Evolutionary conservation across 306 rosid species (phyloP), one percentile per base, ranked within the genome.

Genomic region (Vigna reflexopilosa): DNA sequence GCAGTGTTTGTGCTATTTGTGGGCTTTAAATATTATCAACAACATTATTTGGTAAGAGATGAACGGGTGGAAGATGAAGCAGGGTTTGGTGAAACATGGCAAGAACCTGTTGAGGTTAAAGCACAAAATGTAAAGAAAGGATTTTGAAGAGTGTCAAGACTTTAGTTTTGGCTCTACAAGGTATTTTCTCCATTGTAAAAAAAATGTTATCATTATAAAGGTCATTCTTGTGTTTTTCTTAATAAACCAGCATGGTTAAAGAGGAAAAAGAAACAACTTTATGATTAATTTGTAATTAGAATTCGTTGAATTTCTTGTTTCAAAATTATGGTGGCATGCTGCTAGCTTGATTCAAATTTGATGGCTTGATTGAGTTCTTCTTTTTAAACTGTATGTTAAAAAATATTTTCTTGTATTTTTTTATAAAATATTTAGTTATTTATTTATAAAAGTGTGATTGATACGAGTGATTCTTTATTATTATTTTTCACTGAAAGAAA

Each of bases 1-100:
- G 89, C 96, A 93, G 97, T 84, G 63, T 93, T 93, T 72, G 70
- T 93, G 79, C 77, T 90, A 68, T 78, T 73, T 36, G 94, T 85
- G 80, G 93, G 91, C 62, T 83, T 90, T 74, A 85, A 82, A 68
- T 90, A 85, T 90, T 89, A 90, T 66, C 96, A 86, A 70, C 92
- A 90, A 74, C 55, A 73, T 51, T 82, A 84, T 28, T 0, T 79
- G 49, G 81, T 61, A n/a, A 57, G 44, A 26, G 90, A 83, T 44
- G 92, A 82, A 45, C 88, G 14, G 22, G 22, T 34, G 14, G 68
- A 62, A 16, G 13, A 85, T n/a, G 87, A 38, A 36, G 70, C 34
- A 14, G 82, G n/a, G 30, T 77, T 30, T 52, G 86, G 70, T 67
- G 91, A 73, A 66, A 81, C 28, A 36, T 64, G 70, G 70, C 70